These are phyloP conservation scores for Plasmodium gonderi DNA, from an alignment of 169 alveolate species.

Conservation along the genomic window DNA sequence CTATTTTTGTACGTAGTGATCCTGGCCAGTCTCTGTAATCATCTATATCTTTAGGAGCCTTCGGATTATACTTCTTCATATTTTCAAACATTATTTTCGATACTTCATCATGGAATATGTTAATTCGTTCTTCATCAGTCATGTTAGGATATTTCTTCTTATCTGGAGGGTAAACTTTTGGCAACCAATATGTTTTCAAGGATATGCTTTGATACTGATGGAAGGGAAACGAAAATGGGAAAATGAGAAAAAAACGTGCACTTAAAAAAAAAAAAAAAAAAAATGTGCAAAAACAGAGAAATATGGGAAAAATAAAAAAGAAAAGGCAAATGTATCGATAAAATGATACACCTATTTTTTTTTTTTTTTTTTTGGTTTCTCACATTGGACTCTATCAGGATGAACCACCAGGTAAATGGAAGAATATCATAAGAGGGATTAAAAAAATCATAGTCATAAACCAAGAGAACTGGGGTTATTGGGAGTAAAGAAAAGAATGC, in stretches of 20 bases:
- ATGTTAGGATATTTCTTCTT: conserved; percentile 17
- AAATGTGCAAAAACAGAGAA: not conserved
- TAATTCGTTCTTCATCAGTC: conserved; percentile 37
- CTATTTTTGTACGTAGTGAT: conserved; percentile 27
- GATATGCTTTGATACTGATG: conserved; percentile 21
- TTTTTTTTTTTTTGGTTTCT: not conserved
- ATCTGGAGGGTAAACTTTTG: conserved; percentile 61
- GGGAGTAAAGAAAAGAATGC: conserved; percentile 56
- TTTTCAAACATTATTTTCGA: conserved; percentile 61
- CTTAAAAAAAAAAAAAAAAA: not conserved
- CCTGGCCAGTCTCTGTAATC: conserved; percentile 75
- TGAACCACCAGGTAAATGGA: conserved; percentile 65
- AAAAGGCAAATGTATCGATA: not conserved
- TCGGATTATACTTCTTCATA: conserved; percentile 62
- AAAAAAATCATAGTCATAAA: conserved; percentile 39
- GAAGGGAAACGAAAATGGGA: not conserved
- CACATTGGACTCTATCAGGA: conserved; percentile 20
- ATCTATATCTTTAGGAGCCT: conserved; percentile 59
- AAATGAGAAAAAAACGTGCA: not conserved
- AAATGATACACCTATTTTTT: not conserved
- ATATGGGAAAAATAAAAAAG: not conserved
- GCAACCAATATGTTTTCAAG: conserved; percentile 49
- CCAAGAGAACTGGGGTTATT: conserved; percentile 50
- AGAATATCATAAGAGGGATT: conserved; percentile 60
- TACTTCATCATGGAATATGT: conserved; percentile 64